These are phyloP conservation scores for Zarea fungicola DNA, from an alignment of 2,329 filamentous ascomycete genomes.

Conservation along the genomic window DNA sequence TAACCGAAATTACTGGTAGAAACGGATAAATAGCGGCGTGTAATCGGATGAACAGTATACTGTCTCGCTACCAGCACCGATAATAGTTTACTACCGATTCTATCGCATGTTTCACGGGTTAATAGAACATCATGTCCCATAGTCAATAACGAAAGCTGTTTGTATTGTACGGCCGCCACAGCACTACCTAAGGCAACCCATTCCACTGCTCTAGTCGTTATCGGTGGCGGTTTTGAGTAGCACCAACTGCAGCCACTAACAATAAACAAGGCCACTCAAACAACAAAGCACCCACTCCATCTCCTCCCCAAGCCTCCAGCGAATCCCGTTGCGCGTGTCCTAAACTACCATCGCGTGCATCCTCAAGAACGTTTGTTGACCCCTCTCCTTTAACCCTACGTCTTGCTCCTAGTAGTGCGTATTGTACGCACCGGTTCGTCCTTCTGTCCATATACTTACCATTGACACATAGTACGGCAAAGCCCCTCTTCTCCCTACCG, in stretches of 20 bases:
- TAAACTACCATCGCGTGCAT: neutral
- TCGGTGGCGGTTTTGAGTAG: slow-evolving; percentile 2
- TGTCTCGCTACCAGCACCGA: too few species aligned
- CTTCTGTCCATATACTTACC: neutral
- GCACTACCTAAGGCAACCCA: neutral
- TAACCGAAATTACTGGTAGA: too few species aligned
- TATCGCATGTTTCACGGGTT: too few species aligned
- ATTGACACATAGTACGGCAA: neutral
- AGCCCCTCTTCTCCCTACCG: neutral
- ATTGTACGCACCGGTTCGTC: too few species aligned
- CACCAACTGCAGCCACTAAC: neutral
- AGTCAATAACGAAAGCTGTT: neutral
- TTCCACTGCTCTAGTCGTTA: slow-evolving; percentile 6
- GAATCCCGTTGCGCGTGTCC: slow-evolving; percentile 1
- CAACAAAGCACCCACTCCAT: slow-evolving; percentile 4
- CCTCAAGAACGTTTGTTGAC: neutral
- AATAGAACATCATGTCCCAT: too few species aligned
- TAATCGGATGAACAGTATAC: too few species aligned
- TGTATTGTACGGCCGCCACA: neutral
- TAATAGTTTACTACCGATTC: too few species aligned
- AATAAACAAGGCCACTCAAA: slow-evolving; percentile 5
- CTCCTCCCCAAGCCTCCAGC: neutral
- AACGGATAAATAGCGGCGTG: too few species aligned
- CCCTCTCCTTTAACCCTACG: neutral
- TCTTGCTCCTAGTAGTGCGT: neutral